Conservation (phyloP, 1,284 basidiomycete species). For the Microbotryomycetes sp. region DNA sequence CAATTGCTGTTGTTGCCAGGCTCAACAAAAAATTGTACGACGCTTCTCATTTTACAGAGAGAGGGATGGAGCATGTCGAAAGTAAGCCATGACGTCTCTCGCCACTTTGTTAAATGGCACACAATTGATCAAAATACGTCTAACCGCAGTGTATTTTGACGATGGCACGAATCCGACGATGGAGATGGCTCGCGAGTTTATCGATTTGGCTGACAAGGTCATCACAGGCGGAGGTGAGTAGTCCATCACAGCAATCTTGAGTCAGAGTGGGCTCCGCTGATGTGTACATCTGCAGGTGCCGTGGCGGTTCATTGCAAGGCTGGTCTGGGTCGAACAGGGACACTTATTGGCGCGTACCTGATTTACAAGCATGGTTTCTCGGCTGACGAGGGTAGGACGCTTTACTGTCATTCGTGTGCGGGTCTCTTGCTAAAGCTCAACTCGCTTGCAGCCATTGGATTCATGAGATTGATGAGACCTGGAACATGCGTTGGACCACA, state of each 20-base stretch:
- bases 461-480: slow-evolving; percentile 95
- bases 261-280: slow-evolving; percentile 40
- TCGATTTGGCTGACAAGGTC: slow-evolving; percentile 71
- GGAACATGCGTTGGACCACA: slow-evolving; percentile 50
- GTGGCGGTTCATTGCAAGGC: slow-evolving; percentile 74
- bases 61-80: slow-evolving; percentile 82
- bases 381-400: slow-evolving; percentile 65
- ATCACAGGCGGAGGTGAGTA: slow-evolving; percentile 70
- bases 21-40: slow-evolving; percentile 95
- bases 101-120: neutral
- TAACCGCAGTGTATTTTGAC: slow-evolving; percentile 73
- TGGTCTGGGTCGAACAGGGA: slow-evolving; percentile 85
- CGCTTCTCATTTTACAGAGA: slow-evolving; percentile 69
- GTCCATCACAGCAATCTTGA: slow-evolving; percentile 63
- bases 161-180: slow-evolving; percentile 97
- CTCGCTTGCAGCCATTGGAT: slow-evolving; percentile 64
- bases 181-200: slow-evolving; percentile 85
- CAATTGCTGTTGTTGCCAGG: slow-evolving; percentile 40
- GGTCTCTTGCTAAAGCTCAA: neutral
- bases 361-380: slow-evolving; percentile 99
- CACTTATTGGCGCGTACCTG: slow-evolving; percentile 92
- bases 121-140: slow-evolving; percentile 18
- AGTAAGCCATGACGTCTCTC: slow-evolving; percentile 28
- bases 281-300: slow-evolving; percentile 30
- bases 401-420: neutral